Evolutionary conservation across 2,329 filamentous ascomycete genomes (phyloP), one percentile per base, ranked within the genome.

Genomic region (Xylariaceae sp.): DNA sequence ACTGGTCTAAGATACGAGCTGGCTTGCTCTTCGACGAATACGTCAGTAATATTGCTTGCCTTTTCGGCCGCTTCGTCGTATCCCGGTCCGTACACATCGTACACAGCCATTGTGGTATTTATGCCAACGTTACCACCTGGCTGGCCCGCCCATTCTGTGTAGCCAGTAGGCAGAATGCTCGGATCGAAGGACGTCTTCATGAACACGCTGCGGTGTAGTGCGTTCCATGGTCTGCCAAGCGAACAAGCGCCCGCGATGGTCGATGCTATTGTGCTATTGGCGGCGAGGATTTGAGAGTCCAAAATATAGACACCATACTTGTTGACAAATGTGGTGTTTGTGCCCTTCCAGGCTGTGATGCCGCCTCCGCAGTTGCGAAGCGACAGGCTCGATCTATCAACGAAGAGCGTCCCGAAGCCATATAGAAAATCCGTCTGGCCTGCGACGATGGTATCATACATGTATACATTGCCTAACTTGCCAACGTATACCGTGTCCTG

Each of bases 401-500:
- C 76, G 77, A 81, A 88, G 2, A 82, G 77, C 0, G 85, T 88
- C 30, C 85, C 86, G 67, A 88, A 88, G 7, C 85, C 85, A 67
- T 88, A 88, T 17, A 88, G 74, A 73, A 88, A 88, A 65, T 89
- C 87, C 0, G 84, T 88, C 67, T 88, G 77, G 0, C 86, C 86
- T 0, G 83, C 86, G 4, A 88, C 78, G 42, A 83, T 78, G 56
- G 74, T 79, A 42, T 80, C 76, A 68, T 84, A 79, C 71, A 89
- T 85, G 72, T 87, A 88, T 0, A 81, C 81, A 63, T 87, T 88
- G 35, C 82, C 86, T 0, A 87, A 75, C 68, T 88, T 88, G 17
- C 86, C 86, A 13, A 88, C 70, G 65, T 88, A 88, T 3, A 88
- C 70, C 78, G 86, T 89, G 62, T 89, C 86, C 72, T 88, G 86